A percentile compares a stretch with the other conserved stretches of the same genome.
Conservation (phyloP, 2,329 filamentous ascomycete genomes). For the Fusarium sp. region DNA sequence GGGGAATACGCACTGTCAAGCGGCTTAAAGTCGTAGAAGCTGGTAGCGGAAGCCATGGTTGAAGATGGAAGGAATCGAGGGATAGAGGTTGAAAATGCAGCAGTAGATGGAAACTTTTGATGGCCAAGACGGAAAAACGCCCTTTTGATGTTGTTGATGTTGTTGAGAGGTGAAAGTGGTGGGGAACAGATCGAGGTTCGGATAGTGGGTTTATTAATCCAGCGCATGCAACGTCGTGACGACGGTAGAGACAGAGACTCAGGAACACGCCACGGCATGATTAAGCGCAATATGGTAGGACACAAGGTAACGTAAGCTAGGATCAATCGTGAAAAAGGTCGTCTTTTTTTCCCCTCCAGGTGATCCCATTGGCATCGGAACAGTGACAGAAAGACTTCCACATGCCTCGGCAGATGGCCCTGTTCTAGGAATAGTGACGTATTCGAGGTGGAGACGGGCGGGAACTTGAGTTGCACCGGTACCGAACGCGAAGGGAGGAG, state of each 20-base stretch:
- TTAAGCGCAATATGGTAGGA: background rate
- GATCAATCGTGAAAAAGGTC: background rate
- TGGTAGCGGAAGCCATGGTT: constrained; percentile 54
- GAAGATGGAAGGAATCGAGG: constrained; percentile 14
- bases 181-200: constrained; percentile 16
- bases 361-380: background rate
- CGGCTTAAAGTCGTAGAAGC: constrained; percentile 86
- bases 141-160: background rate
- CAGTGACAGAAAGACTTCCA: constrained; percentile 1
- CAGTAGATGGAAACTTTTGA: constrained; percentile 5
- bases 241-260: constrained; percentile 2
- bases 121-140: background rate
- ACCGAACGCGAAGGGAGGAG: constrained; percentile 14
- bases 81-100: constrained; percentile 5
- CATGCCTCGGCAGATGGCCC: constrained; percentile 37
- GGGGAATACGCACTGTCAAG: constrained; percentile 73
- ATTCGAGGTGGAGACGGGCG: constrained; percentile 28
- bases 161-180: constrained; percentile 28
- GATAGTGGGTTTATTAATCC: constrained; percentile 33
- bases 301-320: background rate
- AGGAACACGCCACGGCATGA: constrained; percentile 24
- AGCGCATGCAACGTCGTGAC: constrained; percentile 12
- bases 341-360: background rate
- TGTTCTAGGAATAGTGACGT: constrained; percentile 37
- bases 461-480: constrained; percentile 34